Base-by-base conservation (phyloP, 1,284 basidiomycete genomes). In the Austroboletus novae-zelandiae region DNA sequence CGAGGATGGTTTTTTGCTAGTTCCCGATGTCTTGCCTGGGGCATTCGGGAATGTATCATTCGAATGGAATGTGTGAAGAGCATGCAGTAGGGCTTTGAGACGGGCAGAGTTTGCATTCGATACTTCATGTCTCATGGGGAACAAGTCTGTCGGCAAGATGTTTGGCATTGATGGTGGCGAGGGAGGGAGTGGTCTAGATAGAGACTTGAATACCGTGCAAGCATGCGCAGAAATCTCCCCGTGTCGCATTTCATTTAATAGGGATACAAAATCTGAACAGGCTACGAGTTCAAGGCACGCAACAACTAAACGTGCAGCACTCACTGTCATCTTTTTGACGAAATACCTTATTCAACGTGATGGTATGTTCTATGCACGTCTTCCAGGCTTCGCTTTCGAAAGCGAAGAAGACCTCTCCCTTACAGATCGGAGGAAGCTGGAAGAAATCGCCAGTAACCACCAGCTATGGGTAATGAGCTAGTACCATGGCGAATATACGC, bases 371-470 rank as follows among this genome's bases (percentile, higher is more conserved):
- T 55, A 94, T 83, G 35, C 81, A 82, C 20, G 75, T 68, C 14
- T 75, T 70, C 92, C 92, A 95, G 23, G 80, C 78, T 31, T 78
- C 72, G 13, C 87, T 86, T 62, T 94, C 89, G 61, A 95, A 94
- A 1, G 84, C 85, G 58, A 91, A 92, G 40, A 69, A 60, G 4
- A 64, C 63, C 1, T 56, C 56, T 27, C 56, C 61, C 41, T 72
- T 66, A 13, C 62, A 65, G 5, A 95, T 85, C 0, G 92, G 92
- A 0, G 92, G 92, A 1, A 95, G 75, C 67, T 95, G 91, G 70
- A 91, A 92, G 68, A 94, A 94, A 67, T 94, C 91, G 7, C 91
- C 91, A 0, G 89, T 89, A n/a, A 91, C 72, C 47, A 94, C 80
- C 51, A 94, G 73, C 79, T 68, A 20, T 23, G 34, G 20, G 23